Evolutionary conservation across 2,329 filamentous ascomycete species (phyloP).

Genomic region (Lachnellula cervina): DNA sequence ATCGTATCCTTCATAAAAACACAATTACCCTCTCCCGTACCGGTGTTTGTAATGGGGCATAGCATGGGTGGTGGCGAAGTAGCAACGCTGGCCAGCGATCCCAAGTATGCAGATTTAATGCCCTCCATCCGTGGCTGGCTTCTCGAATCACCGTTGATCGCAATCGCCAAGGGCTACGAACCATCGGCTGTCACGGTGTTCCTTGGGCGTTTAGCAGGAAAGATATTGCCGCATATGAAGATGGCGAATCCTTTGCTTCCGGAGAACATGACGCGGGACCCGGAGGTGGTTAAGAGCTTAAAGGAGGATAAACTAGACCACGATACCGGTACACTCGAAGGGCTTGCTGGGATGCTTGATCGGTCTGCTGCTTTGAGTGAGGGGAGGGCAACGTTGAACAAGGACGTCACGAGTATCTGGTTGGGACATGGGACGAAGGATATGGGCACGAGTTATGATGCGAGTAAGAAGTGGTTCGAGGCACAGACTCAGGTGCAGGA

Average conservation of each 20-base stretch:
- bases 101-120: slow-evolving; percentile 49
- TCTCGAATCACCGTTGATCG: slow-evolving; percentile 74
- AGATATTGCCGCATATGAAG: slow-evolving; percentile 62
- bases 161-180: slow-evolving; percentile 59
- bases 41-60: slow-evolving; percentile 83
- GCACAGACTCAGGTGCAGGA: slow-evolving; percentile 53
- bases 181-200: slow-evolving; percentile 61
- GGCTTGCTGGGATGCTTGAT: slow-evolving; percentile 71
- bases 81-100: slow-evolving; percentile 53
- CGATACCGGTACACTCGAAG: slow-evolving; percentile 80
- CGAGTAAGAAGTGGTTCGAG: slow-evolving; percentile 60
- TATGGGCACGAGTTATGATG: slow-evolving; percentile 60
- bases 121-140: slow-evolving; percentile 66
- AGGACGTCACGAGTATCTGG: slow-evolving; percentile 59
- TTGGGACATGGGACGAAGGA: slow-evolving; percentile 75
- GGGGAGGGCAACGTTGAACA: slow-evolving; percentile 49
- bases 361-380: slow-evolving; percentile 57
- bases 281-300: slow-evolving; percentile 55
- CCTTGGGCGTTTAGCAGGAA: slow-evolving; percentile 62
- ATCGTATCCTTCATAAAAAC: slow-evolving; percentile 68
- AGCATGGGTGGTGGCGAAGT: slow-evolving; percentile 85
- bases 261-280: slow-evolving; percentile 62
- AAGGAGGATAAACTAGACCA: slow-evolving; percentile 68
- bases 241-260: slow-evolving; percentile 61
- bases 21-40: slow-evolving; percentile 49